phyloP scores from a whole-genome alignment of 2,329 filamentous ascomycete species.

The Xylaria sp. region DNA sequence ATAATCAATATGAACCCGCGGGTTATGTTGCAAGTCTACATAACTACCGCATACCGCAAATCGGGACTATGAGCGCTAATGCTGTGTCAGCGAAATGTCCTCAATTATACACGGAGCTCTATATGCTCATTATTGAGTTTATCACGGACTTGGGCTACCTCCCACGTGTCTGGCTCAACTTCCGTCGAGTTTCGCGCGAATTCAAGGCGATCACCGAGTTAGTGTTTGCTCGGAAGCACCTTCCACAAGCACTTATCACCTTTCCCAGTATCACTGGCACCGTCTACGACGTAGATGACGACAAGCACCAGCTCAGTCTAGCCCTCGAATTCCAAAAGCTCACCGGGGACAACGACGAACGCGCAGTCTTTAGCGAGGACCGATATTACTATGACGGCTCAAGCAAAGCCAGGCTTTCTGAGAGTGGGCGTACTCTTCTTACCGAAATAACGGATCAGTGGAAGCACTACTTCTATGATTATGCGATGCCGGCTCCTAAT shows the following conservation, averaged over 20 bases:
- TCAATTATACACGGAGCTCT: slow-evolving; percentile 1
- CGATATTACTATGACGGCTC: not conserved
- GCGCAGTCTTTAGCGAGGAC: slow-evolving; percentile 1
- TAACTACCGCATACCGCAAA: not conserved
- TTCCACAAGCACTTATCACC: not conserved
- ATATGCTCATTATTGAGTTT: not conserved
- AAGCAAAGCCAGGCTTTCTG: not conserved
- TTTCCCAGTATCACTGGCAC: not conserved
- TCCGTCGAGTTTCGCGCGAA: slow-evolving; percentile 3
- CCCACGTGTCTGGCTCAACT: slow-evolving; percentile 10
- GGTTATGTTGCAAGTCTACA: not conserved
- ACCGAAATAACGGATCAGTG: not conserved
- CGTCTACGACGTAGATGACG: not conserved
- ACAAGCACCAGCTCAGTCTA: not conserved
- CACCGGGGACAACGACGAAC: not conserved
- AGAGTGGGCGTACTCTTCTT: not conserved
- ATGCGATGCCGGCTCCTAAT: not conserved
- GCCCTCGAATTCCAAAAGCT: not conserved
- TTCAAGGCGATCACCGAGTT: slow-evolving; percentile 16
- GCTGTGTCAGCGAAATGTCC: not conserved
- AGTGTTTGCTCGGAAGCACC: slow-evolving; percentile 3
- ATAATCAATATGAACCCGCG: not conserved
- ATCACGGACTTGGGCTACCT: not conserved
- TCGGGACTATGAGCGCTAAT: not conserved
- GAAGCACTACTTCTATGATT: not conserved